These are phyloP conservation scores for Fistulifera pelliculosa DNA, from an alignment of 108 stramenopile species.

Conservation along the genomic window DNA sequence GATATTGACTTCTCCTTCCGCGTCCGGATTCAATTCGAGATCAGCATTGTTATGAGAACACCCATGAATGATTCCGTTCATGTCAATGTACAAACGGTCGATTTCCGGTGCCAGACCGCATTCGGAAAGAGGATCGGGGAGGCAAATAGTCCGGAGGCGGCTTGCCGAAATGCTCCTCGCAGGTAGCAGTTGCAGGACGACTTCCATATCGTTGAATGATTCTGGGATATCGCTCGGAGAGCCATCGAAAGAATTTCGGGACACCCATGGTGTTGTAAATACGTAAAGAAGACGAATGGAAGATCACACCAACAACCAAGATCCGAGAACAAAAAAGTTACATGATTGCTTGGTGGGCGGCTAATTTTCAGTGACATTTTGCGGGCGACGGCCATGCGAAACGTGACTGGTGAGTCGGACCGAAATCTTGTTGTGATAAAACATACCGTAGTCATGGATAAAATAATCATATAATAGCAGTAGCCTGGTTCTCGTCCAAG, in stretches of 20 bases:
- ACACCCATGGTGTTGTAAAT: conserved; percentile 93
- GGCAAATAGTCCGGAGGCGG: conserved; percentile 6
- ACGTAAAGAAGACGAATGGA: no score
- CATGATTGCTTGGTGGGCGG: no score
- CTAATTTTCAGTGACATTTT: no score
- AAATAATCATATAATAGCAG: no score
- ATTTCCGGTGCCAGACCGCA: conserved; percentile 70
- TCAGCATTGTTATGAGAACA: conserved; percentile 89
- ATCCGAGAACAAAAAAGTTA: no score
- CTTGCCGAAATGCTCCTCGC: conserved; percentile 23
- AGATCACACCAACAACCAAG: no score
- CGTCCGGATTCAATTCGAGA: conserved; percentile 28
- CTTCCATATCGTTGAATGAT: conserved; percentile 91
- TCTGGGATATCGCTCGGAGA: conserved; percentile 94
- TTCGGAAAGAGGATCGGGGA: conserved; percentile 32
- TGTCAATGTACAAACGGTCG: conserved; percentile 94
- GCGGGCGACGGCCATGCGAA: no score
- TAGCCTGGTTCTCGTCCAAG: no score
- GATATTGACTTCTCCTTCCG: conserved; percentile 18
- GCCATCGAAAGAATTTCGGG: conserved; percentile 99
- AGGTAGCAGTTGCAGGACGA: conserved; percentile 51
- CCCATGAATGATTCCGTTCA: conserved; percentile 98
- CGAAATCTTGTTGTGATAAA: no score
- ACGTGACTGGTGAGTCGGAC: no score
- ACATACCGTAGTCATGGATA: no score